Base-by-base conservation (phyloP, 2,329 filamentous ascomycete species). In the Aaosphaeria arxii region DNA sequence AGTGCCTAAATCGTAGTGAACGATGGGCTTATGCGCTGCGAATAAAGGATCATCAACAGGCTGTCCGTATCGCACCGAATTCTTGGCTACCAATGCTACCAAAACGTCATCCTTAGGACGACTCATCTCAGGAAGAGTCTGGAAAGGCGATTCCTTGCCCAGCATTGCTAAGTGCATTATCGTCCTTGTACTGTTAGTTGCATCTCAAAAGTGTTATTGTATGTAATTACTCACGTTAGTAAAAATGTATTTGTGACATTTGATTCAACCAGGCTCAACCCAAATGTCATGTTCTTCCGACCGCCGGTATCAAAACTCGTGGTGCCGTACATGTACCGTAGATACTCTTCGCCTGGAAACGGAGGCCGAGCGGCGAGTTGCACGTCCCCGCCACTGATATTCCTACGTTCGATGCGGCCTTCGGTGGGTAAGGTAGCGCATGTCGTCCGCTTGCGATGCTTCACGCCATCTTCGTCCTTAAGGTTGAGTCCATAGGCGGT, bases 91-190 rank as follows among this genome's bases (percentile, higher is more conserved):
- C 6, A 42, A 17, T n/a, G 29, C 32, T 2, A 49, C 11, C 5
- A 33, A n/a, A 9, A 49, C 28, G 28, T 52, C 49, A 13, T 43
- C 47, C 13, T 52, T 30, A 6, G 29, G 9, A n/a, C 32, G 11
- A 29, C 44, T 11, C 43, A 52, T 40, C 29, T 44, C 46, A 9
- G 43, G 38, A 7, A 42, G 17, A 5, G 47, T 43, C 24, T 46
- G 28, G 29, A 46, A 43, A 36, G 17, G 17, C 17, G 17, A 24
- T 24, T 24, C 17, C 3, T 24, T 24, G 17, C 17, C 17, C 17
- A 24, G 17, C 17, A 24, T 24, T 24, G 17, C 17, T 24, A 24
- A 24, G 17, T 24, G 17, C 17, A 24, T 24, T 24, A 24, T 24
- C 17, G 17, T 24, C 17, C 17, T 24, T 24, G 17, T 2, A 24